These are phyloP conservation scores for Carex cristatella DNA, from an alignment of 176 grass and related monocot species.

Conservation along the genomic window DNA sequence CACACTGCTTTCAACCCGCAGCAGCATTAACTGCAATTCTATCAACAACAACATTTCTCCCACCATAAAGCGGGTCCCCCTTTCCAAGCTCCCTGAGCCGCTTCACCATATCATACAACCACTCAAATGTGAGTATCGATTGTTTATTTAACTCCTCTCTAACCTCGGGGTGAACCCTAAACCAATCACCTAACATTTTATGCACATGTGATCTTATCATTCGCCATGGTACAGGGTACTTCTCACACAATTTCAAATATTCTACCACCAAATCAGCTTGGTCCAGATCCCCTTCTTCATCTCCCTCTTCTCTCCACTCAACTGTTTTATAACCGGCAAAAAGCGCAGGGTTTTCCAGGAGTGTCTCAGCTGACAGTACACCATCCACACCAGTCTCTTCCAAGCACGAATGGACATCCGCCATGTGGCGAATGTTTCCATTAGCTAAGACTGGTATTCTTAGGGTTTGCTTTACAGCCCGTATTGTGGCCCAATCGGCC, in stretches of 20 bases:
- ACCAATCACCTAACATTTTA: conserved; percentile 90
- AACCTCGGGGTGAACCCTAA: conserved; percentile 72
- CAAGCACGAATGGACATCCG: conserved; percentile 67
- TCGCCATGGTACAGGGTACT: conserved; percentile 94
- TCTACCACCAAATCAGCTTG: conserved; percentile 73
- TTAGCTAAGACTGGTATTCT: conserved; percentile 92
- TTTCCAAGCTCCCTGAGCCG: conserved; percentile 66
- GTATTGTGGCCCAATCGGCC: conserved; percentile 81
- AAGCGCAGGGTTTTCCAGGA: conserved; percentile 87
- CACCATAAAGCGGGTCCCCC: conserved; percentile 47
- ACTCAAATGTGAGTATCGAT: conserved; percentile 73
- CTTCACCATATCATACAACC: conserved; percentile 76
- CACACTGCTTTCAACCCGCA: neutral
- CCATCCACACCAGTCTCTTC: conserved; percentile 76
- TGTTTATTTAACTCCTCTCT: conserved; percentile 87
- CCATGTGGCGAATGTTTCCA: conserved; percentile 86
- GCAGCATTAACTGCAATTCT: neutral
- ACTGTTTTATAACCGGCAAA: conserved; percentile 72
- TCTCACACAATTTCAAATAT: conserved; percentile 80
- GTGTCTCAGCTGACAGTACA: conserved; percentile 91
- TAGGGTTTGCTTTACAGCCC: conserved; percentile 76
- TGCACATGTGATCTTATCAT: conserved; percentile 93
- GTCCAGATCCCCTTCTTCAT: conserved; percentile 44
- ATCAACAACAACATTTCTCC: conserved; percentile 1
- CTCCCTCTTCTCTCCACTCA: conserved; percentile 58